Base-by-base conservation (phyloP, 2,329 filamentous ascomycete species). In the Achaetomium macrosporum region DNA sequence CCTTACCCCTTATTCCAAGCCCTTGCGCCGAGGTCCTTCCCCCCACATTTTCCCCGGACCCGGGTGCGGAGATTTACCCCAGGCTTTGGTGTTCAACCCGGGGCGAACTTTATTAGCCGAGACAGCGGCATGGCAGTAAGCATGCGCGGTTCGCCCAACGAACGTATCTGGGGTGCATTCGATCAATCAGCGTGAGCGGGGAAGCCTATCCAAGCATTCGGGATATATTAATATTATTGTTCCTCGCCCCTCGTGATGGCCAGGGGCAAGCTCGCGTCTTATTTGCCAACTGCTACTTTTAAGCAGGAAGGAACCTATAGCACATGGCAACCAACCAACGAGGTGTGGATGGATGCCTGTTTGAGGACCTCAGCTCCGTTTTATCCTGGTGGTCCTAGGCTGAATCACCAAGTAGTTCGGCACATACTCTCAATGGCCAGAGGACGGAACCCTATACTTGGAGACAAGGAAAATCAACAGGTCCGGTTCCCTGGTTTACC, bases 1-100 rank as follows among this genome's bases (percentile, higher is more conserved):
- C 30, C 11, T 39, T 30, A 42, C 35, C 35, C 35, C 15, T 15
- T n/a, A 8, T 40, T 30, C 20, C 42, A 16, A 10, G 16, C 33
- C 48, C 41, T 40, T n/a, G 35, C 19, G 15, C 33, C 29, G 45
- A 39, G 33, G 41, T 10, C 13, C 16, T 30, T 33, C 44, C n/a
- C 54, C 47, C 57, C 57, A 59, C 54, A 58, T 40, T 58, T 61
- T 40, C 57, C 53, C 55, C 57, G 50, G 54, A 56, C 42, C 49
- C 42, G 42, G 37, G 11, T 54, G 55, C 54, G 55, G 57, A 58
- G 55, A 52, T 49, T 53, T 29, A 45, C 31, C 13, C 36, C 33
- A 35, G 35, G 15, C n/a, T 8, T 37, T 16, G 35, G 35, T 15
- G 3, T n/a, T n/a, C 11, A 15, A 13, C n/a, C n/a, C 12, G 12